These are phyloP conservation scores for Ogataea haglerorum DNA, from an alignment of 805 yeast genomes.

Conservation along the genomic window DNA sequence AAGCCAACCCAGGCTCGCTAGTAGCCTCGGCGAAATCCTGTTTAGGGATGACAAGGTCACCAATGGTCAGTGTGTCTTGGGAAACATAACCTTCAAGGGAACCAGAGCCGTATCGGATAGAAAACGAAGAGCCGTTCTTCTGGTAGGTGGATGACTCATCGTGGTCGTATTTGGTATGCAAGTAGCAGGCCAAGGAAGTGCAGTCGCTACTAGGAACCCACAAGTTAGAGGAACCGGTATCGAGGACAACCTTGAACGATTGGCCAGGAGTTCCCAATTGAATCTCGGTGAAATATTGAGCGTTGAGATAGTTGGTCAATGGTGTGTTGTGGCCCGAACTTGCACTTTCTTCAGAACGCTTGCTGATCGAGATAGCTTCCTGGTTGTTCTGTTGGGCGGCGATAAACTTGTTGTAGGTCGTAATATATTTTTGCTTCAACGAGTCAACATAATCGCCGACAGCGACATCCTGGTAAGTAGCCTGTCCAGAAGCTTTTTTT, in stretches of 20 bases:
- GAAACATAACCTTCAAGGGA: conserved; percentile 89
- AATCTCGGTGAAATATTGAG: conserved; percentile 94
- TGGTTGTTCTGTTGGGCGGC: background rate
- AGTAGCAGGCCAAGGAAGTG: conserved; percentile 89
- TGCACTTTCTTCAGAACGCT: conserved; percentile 20
- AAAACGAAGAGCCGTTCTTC: conserved; percentile 81
- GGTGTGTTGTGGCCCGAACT: conserved; percentile 68
- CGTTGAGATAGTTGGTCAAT: conserved; percentile 88
- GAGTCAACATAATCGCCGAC: conserved; percentile 48
- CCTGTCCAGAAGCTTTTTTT: conserved; percentile 46
- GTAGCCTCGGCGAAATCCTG: conserved; percentile 98
- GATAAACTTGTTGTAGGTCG: conserved; percentile 33
- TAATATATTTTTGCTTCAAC: conserved; percentile 46
- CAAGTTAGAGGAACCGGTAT: conserved; percentile 94
- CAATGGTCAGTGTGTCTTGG: conserved; percentile 75
- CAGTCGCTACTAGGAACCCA: conserved; percentile 95
- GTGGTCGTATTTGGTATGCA: conserved; percentile 90
- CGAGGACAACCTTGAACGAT: conserved; percentile 87
- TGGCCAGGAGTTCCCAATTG: conserved; percentile 92
- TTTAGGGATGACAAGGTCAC: conserved; percentile 77
- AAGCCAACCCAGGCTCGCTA: conserved; percentile 94
- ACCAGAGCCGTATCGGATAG: conserved; percentile 91
- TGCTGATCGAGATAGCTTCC: conserved; percentile 37
- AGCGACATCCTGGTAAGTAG: conserved; percentile 39
- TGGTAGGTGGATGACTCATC: conserved; percentile 76